A percentile compares a stretch with the other conserved stretches of the same genome.
Conservation (phyloP, 306 rosid species). For the Castanea mollissima region DNA sequence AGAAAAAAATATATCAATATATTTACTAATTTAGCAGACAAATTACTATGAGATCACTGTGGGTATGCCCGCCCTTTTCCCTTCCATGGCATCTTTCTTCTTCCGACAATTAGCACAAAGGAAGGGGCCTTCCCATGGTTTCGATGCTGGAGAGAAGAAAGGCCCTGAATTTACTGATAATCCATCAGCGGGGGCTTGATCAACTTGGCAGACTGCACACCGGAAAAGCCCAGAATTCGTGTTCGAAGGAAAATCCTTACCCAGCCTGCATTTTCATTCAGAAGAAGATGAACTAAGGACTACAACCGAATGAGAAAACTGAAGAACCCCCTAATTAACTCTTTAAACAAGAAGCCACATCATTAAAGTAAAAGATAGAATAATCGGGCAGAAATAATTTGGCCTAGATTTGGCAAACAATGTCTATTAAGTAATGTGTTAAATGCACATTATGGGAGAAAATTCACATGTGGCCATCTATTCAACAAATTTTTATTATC, state of each 20-base stretch:
- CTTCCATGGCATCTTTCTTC: slow-evolving; percentile 99
- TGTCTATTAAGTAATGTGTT: neutral
- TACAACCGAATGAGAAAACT: neutral
- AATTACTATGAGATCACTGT: slow-evolving; percentile 56
- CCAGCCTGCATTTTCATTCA: slow-evolving; percentile 66
- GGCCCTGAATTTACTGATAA: slow-evolving; percentile 76
- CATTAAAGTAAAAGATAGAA: too few species aligned
- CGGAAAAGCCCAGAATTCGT: slow-evolving; percentile 72
- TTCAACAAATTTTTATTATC: neutral
- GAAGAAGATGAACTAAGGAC: slow-evolving; percentile 15
- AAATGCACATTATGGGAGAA: neutral
- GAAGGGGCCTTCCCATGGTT: slow-evolving; percentile 95
- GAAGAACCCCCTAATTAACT: neutral
- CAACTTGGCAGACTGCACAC: slow-evolving; percentile 95
- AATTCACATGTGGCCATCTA: neutral
- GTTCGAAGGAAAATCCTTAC: slow-evolving; percentile 67
- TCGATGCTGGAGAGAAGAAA: slow-evolving; percentile 79
- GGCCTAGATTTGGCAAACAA: neutral
- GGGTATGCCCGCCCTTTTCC: slow-evolving; percentile 71
- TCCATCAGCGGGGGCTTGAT: slow-evolving; percentile 77
- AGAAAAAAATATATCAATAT: slow-evolving; percentile 49
- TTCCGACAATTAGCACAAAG: slow-evolving; percentile 75
- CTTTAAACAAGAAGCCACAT: neutral
- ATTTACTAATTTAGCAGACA: slow-evolving; percentile 44
- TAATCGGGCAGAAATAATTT: neutral